Percentiles rank a stretch among this genome's conserved stretches.
Evolutionary conservation across 148 eudicot species (phyloP).

Genomic region (Talinum fruticosum): DNA sequence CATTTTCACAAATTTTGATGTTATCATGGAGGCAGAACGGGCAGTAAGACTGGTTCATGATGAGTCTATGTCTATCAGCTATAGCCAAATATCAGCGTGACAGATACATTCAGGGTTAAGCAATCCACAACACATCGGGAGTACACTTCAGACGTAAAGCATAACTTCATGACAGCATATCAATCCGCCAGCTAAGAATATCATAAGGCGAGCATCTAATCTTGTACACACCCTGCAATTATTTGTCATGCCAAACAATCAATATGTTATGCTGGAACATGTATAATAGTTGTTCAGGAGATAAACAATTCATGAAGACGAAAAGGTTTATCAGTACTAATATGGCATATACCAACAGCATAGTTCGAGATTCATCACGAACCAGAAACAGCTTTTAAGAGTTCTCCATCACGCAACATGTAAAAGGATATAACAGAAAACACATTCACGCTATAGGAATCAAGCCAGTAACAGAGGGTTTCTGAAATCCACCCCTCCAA

Average conservation of each 20-base stretch:
- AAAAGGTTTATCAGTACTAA: neutral
- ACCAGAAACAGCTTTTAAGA: neutral
- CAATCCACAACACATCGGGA: constrained; percentile 77
- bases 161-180: constrained; percentile 92
- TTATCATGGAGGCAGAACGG: constrained; percentile 14
- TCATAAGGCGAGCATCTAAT: constrained; percentile 90
- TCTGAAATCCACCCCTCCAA: constrained; percentile 11
- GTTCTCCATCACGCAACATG: constrained; percentile 14
- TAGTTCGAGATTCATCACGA: neutral
- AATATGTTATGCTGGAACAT: constrained; percentile 48
- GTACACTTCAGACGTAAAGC: constrained; percentile 90
- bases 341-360: neutral
- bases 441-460: constrained; percentile 1
- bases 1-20: constrained; percentile 1
- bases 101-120: constrained; percentile 49
- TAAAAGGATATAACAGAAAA: constrained; percentile 3
- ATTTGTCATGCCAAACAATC: constrained; percentile 84
- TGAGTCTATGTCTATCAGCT: constrained; percentile 42
- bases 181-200: constrained; percentile 97
- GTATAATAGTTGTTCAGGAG: constrained; percentile 31
- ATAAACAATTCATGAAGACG: constrained; percentile 17
- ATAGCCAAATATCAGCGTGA: constrained; percentile 51
- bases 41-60: constrained; percentile 35
- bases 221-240: constrained; percentile 98
- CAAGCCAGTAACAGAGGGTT: constrained; percentile 6